Percentiles rank a stretch among this genome's conserved stretches.
Conservation (phyloP, 148 eudicot species). For the Spergularia marina region DNA sequence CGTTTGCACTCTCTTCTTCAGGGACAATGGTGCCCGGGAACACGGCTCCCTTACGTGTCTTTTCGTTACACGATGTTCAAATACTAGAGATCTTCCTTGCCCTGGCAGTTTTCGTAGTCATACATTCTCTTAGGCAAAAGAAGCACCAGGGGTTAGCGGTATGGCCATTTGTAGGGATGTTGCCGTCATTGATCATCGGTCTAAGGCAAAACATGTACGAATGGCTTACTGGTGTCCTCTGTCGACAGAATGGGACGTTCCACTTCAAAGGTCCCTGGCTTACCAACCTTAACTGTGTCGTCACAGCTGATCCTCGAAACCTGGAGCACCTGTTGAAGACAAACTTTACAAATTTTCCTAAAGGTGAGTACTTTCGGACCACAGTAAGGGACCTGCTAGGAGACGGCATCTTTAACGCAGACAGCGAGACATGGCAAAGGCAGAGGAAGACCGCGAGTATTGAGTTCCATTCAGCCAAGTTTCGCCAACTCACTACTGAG, state of each 20-base stretch:
- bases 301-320: conserved; percentile 80
- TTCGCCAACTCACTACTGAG: conserved; percentile 57
- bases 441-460: conserved; percentile 87
- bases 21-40: neutral
- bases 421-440: conserved; percentile 63
- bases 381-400: conserved; percentile 66
- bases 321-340: conserved; percentile 73
- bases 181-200: conserved; percentile 64
- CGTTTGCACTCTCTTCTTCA: conserved; percentile 20
- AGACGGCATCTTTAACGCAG: conserved; percentile 73
- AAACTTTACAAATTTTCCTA: conserved; percentile 58
- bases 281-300: conserved; percentile 69
- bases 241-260: conserved; percentile 56
- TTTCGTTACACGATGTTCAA: conserved; percentile 35
- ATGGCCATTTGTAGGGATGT: conserved; percentile 84
- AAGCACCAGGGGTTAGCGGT: conserved; percentile 57
- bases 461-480: conserved; percentile 75
- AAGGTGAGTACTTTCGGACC: conserved; percentile 58
- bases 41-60: neutral
- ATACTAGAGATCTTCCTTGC: conserved; percentile 55
- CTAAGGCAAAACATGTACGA: conserved; percentile 54
- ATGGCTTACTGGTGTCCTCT: conserved; percentile 51
- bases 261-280: conserved; percentile 63
- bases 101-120: conserved; percentile 44
- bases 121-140: conserved; percentile 51